Evolutionary conservation across 352 stramenopile genomes (phyloP).

Genomic region (Phytophthora tubulina): DNA sequence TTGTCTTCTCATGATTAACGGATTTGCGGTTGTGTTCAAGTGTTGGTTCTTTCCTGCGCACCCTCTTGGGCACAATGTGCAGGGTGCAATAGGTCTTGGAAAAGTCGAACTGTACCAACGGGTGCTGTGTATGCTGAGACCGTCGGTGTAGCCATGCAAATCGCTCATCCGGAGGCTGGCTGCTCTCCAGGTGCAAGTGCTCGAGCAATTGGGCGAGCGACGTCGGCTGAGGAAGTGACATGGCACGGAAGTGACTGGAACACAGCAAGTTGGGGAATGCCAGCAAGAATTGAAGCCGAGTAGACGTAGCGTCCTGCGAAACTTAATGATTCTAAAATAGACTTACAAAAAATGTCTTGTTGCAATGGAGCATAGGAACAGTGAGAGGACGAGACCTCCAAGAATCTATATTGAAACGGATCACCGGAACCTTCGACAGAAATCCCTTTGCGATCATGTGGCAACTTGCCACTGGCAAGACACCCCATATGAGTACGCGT

Average conservation of each 20-base stretch:
- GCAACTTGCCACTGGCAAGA: too few relatives aligned
- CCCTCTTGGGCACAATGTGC: conserved; percentile 15
- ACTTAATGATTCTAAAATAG: too few relatives aligned
- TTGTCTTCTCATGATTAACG: not conserved
- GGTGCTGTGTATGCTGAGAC: conserved; percentile 32
- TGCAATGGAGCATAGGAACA: too few relatives aligned
- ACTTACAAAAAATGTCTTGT: too few relatives aligned
- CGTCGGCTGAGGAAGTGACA: conserved; percentile 6
- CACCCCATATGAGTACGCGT: too few relatives aligned
- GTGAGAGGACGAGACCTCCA: too few relatives aligned
- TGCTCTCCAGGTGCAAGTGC: conserved; percentile 34
- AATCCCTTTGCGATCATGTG: too few relatives aligned
- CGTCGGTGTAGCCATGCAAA: conserved; percentile 31
- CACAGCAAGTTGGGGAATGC: too few relatives aligned
- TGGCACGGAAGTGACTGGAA: not conserved
- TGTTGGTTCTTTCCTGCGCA: not conserved
- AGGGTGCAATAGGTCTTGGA: conserved; percentile 29
- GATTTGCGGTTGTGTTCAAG: not conserved
- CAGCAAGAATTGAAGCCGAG: too few relatives aligned
- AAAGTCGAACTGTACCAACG: conserved; percentile 35
- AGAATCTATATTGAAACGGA: too few relatives aligned
- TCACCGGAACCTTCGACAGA: too few relatives aligned
- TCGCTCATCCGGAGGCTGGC: conserved; percentile 24
- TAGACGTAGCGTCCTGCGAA: too few relatives aligned
- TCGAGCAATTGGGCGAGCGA: conserved; percentile 30